Conservation (phyloP, 306 rosid genomes). For the Sicyos edulis region DNA sequence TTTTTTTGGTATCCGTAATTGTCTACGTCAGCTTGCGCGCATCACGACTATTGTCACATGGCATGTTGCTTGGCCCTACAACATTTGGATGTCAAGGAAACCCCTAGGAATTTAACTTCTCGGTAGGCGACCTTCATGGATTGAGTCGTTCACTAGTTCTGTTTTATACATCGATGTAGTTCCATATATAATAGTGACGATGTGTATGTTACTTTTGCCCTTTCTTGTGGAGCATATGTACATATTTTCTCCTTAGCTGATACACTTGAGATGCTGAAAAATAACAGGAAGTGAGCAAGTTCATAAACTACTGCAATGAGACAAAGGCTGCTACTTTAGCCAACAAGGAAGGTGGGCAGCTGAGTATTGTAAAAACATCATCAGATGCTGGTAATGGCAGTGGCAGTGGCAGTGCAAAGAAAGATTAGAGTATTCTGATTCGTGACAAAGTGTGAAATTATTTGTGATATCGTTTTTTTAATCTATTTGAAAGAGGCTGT, state of each 20-base stretch:
- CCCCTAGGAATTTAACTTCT: too few species aligned
- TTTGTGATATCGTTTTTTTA: neutral
- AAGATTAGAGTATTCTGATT: conserved; percentile 24
- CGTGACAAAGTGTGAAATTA: conserved; percentile 3
- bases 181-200: too few species aligned
- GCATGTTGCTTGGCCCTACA: too few species aligned
- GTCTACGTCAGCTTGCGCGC: too few species aligned
- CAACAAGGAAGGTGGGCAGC: conserved; percentile 75
- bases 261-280: neutral
- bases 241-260: conserved; percentile 1
- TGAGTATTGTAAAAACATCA: conserved; percentile 52
- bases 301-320: conserved; percentile 85
- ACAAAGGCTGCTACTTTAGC: conserved; percentile 77
- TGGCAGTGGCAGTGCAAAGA: conserved; percentile 19
- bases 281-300: conserved; percentile 79
- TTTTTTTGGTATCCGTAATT: too few species aligned
- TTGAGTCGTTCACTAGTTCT: too few species aligned
- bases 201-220: neutral
- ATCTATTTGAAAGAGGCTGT: neutral
- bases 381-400: conserved; percentile 27
- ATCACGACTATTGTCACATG: too few species aligned
- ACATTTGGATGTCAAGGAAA: too few species aligned
- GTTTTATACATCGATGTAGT: too few species aligned
- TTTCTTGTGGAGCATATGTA: neutral
- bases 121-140: too few species aligned